Percentiles rank a stretch among this genome's conserved stretches.
phyloP scores from a whole-genome alignment of 2,329 filamentous ascomycete genomes.

The Graphiopsis chlorocephala region DNA sequence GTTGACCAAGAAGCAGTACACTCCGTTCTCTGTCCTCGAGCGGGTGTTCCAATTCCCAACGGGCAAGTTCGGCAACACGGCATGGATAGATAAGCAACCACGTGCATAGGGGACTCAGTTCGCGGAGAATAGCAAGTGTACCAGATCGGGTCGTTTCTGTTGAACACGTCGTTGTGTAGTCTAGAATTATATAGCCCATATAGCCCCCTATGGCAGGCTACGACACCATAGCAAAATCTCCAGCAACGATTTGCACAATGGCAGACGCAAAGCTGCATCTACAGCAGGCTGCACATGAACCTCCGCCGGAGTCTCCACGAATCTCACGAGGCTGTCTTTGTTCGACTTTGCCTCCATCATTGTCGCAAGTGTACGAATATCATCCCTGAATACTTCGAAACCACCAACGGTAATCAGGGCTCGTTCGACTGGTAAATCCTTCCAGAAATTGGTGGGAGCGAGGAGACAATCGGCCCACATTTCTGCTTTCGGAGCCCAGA shows the following conservation, averaged over 20 bases:
- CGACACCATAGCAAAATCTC: background rate
- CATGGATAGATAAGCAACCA: conserved; percentile 47
- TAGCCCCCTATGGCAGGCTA: background rate
- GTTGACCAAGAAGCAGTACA: conserved; percentile 41
- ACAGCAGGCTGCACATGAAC: conserved; percentile 5
- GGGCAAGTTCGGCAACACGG: conserved; percentile 45
- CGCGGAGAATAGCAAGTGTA: background rate
- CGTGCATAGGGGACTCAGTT: conserved; percentile 3
- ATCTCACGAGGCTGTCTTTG: background rate
- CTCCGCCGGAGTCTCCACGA: background rate
- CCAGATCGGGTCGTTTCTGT: background rate
- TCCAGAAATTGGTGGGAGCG: background rate
- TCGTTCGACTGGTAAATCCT: background rate
- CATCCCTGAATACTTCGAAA: conserved; percentile 1
- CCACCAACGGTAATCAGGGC: background rate
- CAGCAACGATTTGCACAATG: background rate
- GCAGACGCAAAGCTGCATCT: background rate
- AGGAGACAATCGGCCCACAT: background rate
- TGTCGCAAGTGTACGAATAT: background rate
- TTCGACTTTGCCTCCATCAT: background rate
- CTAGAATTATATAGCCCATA: background rate
- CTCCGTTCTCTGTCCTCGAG: conserved; percentile 37
- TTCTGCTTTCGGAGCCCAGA: background rate
- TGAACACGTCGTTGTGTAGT: background rate
- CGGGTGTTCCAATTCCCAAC: conserved; percentile 49